Base-by-base conservation (phyloP, 192 early-diverging fungal species). In the Backusella morwellensis region DNA sequence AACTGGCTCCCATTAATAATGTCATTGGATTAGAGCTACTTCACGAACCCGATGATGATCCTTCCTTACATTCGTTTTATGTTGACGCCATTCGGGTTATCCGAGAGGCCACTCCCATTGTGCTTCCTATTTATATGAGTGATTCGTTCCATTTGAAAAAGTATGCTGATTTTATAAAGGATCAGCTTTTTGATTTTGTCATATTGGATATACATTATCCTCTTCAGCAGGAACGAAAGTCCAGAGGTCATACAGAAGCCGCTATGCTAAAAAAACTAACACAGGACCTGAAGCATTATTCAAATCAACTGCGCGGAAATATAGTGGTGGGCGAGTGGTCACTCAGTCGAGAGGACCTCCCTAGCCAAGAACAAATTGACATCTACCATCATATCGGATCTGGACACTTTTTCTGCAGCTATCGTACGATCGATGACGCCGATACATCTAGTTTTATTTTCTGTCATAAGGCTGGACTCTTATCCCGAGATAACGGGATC, bases 271-370 rank as follows among this genome's bases (percentile, higher is more conserved):
- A 69, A 6, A 5, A 73, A 59, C 68, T 21, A 68, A 7, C 52
- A 79, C 50, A 67, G 23, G 15, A 32, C 35, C 23, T 54, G 72
- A 66, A 38, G 29, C 11, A 29, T 29, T 50, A 47, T 47, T 59
- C 19, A 4, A 35, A 67, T 21, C 47, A 66, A 12, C 26, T 79
- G 17, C 34, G 44, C 21, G 68, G 68, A 35, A 63, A 75, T 40
- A 35, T 79, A 14, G 50, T 70, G 9, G 71, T 79, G 6, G 78
- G 78, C 1, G 78, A 79, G 56, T 79, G 78, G 78, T 52, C 73
- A 8, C 41, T 79, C 4, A 68, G 70, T 32, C 44, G 70, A 12
- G 74, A 75, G 36, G 73, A 70, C 8, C 35, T 68, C 23, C 50
- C 42, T 34, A 73, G 59, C 29, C 40, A 66, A 11, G 41, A 50